Percentiles rank a stretch among this genome's conserved stretches.
phyloP scores from a whole-genome alignment of 192 early-diverging fungal genomes.

The Gigaspora rosea region DNA sequence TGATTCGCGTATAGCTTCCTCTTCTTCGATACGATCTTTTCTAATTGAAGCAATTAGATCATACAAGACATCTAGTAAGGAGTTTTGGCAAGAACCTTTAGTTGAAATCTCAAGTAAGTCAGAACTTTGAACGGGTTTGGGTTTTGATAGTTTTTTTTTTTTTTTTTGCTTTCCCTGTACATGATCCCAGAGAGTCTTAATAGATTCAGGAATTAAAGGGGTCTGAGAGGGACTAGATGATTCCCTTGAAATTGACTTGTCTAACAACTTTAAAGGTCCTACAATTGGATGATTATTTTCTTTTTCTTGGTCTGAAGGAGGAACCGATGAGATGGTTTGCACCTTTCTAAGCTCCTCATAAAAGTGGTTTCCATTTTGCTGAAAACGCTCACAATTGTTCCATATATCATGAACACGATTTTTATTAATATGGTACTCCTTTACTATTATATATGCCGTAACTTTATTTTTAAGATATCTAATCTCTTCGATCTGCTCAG shows the following conservation, averaged over 20 bases:
- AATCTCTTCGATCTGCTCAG: conserved; percentile 28
- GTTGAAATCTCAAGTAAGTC: conserved; percentile 3
- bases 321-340: not conserved
- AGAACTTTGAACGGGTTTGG: not conserved
- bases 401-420: conserved; percentile 24
- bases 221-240: no score
- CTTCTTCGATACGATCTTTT: not conserved
- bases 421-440: conserved; percentile 4
- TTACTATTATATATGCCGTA: not conserved
- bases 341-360: not conserved
- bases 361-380: conserved; percentile 5
- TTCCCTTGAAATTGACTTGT: no score
- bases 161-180: not conserved
- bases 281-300: no score
- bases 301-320: not conserved
- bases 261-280: no score
- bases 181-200: not conserved
- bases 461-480: conserved; percentile 9
- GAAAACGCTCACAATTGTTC: conserved; percentile 3
- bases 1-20: not conserved
- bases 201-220: no score
- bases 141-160: not conserved
- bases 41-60: conserved; percentile 2
- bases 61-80: not conserved
- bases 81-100: not conserved